Evolutionary conservation across 116 monocot species (phyloP).

Genomic region (Posidonia oceanica): DNA sequence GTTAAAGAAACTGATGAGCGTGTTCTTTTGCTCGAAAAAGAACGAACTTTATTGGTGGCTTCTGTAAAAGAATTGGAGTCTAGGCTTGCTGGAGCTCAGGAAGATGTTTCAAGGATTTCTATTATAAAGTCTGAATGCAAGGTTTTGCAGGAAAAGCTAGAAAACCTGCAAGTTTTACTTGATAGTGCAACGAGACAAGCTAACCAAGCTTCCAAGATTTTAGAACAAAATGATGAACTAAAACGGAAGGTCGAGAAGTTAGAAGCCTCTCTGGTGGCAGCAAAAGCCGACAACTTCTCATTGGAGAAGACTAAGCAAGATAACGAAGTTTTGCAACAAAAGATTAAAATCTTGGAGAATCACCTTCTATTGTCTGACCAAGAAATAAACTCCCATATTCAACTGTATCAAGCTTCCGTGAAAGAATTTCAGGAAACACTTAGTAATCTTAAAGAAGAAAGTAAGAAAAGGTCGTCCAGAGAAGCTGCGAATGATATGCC

Average conservation of each 20-base stretch:
- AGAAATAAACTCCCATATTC: conserved; percentile 49
- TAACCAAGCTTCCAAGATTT: conserved; percentile 24
- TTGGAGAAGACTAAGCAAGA: conserved; percentile 24
- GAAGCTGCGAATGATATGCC: conserved; percentile 42
- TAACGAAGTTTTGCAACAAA: conserved; percentile 44
- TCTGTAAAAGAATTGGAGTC: conserved; percentile 35
- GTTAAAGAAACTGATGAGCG: conserved; percentile 35
- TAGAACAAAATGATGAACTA: conserved; percentile 49
- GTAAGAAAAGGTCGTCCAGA: conserved; percentile 20
- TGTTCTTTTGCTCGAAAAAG: conserved; percentile 37
- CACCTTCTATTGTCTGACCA: conserved; percentile 50
- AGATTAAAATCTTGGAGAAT: conserved; percentile 56
- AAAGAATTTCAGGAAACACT: conserved; percentile 61
- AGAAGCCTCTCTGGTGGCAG: conserved; percentile 41
- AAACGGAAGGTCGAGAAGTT: conserved; percentile 41
- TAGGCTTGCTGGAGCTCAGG: conserved; percentile 26
- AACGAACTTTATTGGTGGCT: conserved; percentile 28
- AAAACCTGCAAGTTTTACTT: conserved; percentile 42
- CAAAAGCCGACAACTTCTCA: conserved; percentile 28
- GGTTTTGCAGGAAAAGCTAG: conserved; percentile 36
- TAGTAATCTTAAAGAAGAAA: conserved; percentile 48
- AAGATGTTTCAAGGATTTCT: conserved; percentile 36
- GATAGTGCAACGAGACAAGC: conserved; percentile 30
- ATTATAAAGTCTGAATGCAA: conserved; percentile 38
- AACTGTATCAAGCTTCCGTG: conserved; percentile 61